Percentiles rank a stretch among this genome's conserved stretches.
Evolutionary conservation across 1,284 basidiomycete genomes (phyloP).

Genomic region (Malassezia slooffiae): DNA sequence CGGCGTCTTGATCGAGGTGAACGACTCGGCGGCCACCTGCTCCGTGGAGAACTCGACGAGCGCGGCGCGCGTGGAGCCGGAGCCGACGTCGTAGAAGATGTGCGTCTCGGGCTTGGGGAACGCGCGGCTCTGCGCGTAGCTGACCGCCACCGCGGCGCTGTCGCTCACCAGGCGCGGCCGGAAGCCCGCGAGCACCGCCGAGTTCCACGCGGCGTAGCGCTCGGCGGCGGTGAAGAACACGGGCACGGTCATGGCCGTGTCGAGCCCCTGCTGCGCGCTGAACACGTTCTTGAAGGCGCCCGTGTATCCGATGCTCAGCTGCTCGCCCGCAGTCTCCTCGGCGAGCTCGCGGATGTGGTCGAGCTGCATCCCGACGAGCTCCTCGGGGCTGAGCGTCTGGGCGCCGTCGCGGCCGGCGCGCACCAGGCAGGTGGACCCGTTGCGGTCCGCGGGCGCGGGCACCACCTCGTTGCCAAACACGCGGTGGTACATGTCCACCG

Average conservation of each 20-base stretch:
- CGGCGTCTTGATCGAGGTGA: slow-evolving; percentile 50
- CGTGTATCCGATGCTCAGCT: slow-evolving; percentile 27
- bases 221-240: slow-evolving; percentile 54
- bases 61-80: slow-evolving; percentile 73
- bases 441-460: slow-evolving; percentile 17
- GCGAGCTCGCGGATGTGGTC: slow-evolving; percentile 80
- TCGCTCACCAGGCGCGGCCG: slow-evolving; percentile 78
- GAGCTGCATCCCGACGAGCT: slow-evolving; percentile 87
- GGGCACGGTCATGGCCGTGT: slow-evolving; percentile 44
- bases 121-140: slow-evolving; percentile 82
- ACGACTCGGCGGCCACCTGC: slow-evolving; percentile 27
- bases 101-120: slow-evolving; percentile 67
- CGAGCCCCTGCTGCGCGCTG: slow-evolving; percentile 22
- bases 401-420: neutral
- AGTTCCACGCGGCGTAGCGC: slow-evolving; percentile 69
- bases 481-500: slow-evolving; percentile 15
- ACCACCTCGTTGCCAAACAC: slow-evolving; percentile 32
- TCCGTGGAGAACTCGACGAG: slow-evolving; percentile 59
- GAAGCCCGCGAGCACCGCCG: slow-evolving; percentile 78
- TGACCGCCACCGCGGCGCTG: slow-evolving; percentile 54
- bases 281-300: slow-evolving; percentile 15
- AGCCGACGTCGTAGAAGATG: slow-evolving; percentile 86
- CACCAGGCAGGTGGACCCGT: slow-evolving; percentile 9
- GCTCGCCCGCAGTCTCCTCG: slow-evolving; percentile 56
- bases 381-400: slow-evolving; percentile 56